phyloP scores from a whole-genome alignment of 2,329 filamentous ascomycete species.

The Botryotinia globosa region DNA sequence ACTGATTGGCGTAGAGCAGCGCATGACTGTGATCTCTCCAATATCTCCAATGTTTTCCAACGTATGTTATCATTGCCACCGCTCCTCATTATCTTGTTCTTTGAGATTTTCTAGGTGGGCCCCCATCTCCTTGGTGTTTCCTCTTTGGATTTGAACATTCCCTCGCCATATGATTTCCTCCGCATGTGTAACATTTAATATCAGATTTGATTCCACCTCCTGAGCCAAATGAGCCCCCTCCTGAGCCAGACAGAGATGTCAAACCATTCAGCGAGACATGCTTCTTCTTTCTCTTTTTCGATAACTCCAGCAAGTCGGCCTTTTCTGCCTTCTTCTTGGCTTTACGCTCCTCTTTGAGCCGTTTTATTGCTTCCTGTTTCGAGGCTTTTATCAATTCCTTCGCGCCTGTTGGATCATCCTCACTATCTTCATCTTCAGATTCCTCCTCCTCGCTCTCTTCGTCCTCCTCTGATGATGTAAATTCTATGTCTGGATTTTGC shows the following conservation, averaged over 20 bases:
- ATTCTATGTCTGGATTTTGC: conserved; percentile 39
- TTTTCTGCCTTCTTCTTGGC: conserved; percentile 49
- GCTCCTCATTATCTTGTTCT: conserved; percentile 19
- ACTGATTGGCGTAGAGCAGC: not conserved
- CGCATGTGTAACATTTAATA: conserved; percentile 56
- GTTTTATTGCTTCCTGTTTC: conserved; percentile 45
- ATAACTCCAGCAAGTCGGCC: conserved; percentile 49
- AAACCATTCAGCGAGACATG: conserved; percentile 62
- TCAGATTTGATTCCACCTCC: conserved; percentile 32
- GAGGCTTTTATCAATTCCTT: conserved; percentile 46
- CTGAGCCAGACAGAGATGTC: conserved; percentile 56
- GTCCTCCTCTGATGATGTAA: conserved; percentile 39
- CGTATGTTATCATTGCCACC: not conserved
- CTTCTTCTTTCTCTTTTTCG: conserved; percentile 60
- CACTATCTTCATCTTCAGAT: conserved; percentile 29
- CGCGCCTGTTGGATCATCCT: conserved; percentile 43
- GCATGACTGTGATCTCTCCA: not conserved
- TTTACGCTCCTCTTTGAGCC: conserved; percentile 44
- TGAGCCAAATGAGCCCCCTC: conserved; percentile 26
- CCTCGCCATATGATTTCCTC: conserved; percentile 55
- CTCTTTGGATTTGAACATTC: conserved; percentile 51
- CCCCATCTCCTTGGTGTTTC: conserved; percentile 29
- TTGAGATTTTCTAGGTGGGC: conserved; percentile 24
- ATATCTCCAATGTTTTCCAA: not conserved
- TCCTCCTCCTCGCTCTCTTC: conserved; percentile 34